Evolutionary conservation across 192 early-diverging fungal genomes (phyloP).

Genomic region (Allomyces macrogynus): DNA sequence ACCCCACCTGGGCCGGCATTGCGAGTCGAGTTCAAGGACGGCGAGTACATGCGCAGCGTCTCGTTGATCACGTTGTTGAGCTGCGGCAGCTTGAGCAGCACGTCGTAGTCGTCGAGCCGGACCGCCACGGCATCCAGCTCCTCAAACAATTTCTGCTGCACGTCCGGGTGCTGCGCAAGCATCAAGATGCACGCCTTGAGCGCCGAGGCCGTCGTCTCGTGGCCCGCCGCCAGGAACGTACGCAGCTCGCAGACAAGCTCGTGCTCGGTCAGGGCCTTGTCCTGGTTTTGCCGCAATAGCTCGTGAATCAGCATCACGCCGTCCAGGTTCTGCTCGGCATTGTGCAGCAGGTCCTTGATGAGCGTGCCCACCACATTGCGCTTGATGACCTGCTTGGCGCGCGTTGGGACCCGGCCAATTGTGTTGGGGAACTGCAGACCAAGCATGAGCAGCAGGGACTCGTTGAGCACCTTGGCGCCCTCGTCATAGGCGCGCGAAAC

Average conservation of each 20-base stretch:
- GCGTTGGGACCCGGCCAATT: background rate
- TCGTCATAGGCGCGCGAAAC: background rate
- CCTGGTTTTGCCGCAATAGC: background rate
- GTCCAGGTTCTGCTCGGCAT: background rate
- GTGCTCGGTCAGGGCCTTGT: background rate
- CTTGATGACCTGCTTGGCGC: background rate
- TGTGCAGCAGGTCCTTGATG: background rate
- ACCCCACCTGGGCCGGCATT: no score
- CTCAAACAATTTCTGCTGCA: background rate
- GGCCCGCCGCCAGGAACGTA: background rate
- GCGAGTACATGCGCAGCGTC: constrained; percentile 1
- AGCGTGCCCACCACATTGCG: background rate
- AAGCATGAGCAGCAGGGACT: background rate
- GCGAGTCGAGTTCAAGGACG: background rate
- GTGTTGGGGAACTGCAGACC: no score
- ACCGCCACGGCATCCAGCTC: background rate
- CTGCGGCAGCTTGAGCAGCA: background rate
- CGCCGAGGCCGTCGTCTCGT: background rate
- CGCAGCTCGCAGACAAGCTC: background rate
- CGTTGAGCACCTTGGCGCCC: background rate
- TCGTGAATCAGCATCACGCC: background rate
- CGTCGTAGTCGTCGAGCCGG: background rate
- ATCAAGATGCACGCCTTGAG: background rate
- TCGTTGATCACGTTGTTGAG: background rate
- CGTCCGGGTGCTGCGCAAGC: background rate